Conservation (phyloP, 129 eudicot genomes). For the Helianthus annuus region DNA sequence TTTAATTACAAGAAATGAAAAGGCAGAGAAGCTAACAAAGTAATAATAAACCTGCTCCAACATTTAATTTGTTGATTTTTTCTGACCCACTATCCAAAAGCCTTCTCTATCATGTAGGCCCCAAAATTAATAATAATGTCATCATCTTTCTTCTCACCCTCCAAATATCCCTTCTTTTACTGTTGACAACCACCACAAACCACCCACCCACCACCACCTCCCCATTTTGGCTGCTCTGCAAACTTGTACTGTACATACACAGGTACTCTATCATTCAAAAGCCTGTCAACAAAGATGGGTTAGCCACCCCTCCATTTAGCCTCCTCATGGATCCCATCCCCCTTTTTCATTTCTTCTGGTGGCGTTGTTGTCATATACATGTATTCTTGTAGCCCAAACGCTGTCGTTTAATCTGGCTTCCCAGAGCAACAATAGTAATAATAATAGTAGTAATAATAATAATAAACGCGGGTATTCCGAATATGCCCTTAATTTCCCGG, state of each 20-base stretch:
- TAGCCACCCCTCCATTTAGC: conserved; percentile 1
- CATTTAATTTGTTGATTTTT: background rate
- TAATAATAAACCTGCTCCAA: too few relatives aligned
- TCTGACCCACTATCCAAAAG: background rate
- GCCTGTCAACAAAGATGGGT: conserved; percentile 18
- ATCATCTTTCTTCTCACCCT: background rate
- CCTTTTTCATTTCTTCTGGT: background rate
- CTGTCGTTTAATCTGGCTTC: conserved; percentile 28
- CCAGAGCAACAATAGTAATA: background rate
- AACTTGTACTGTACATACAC: conserved; percentile 2
- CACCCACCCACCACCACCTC: conserved; percentile 6
- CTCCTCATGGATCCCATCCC: conserved; percentile 4
- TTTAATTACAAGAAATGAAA: too few relatives aligned
- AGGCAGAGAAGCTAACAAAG: too few relatives aligned
- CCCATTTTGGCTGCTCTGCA: background rate
- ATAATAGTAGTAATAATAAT: background rate
- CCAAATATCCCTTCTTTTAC: background rate
- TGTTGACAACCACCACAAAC: conserved; percentile 7
- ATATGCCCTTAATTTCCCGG: conserved; percentile 50
- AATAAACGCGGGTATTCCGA: conserved; percentile 46
- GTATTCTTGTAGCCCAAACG: background rate
- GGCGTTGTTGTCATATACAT: too few relatives aligned
- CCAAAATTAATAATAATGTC: background rate
- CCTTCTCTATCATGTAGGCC: background rate
- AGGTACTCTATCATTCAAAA: conserved; percentile 9